A percentile compares a stretch with the other conserved stretches of the same genome.
phyloP scores from a whole-genome alignment of 179 eudicot genomes.

The Nepenthes alata region DNA sequence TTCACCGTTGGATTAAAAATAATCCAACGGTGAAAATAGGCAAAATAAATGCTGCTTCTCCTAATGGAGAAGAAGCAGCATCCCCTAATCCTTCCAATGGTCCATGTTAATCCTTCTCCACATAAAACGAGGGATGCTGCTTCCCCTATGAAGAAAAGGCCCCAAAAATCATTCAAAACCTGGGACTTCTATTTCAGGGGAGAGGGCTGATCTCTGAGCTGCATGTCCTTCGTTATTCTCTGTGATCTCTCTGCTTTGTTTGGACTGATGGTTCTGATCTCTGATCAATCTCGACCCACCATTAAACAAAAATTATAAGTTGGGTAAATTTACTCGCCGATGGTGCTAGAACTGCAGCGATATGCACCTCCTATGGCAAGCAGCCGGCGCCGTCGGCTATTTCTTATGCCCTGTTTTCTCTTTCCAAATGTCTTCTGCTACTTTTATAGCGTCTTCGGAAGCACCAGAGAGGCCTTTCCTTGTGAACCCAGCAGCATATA shows the following conservation, averaged over 20 bases:
- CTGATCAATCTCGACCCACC: not conserved
- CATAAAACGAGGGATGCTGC: too few relatives aligned
- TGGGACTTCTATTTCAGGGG: not conserved
- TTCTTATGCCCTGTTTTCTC: slow-evolving; percentile 59
- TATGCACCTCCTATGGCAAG: slow-evolving; percentile 58
- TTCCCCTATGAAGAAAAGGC: not conserved
- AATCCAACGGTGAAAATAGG: too few relatives aligned
- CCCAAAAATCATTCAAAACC: not conserved
- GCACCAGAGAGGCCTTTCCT: slow-evolving; percentile 84
- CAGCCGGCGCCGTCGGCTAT: slow-evolving; percentile 38
- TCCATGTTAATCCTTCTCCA: too few relatives aligned
- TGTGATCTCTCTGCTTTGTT: not conserved
- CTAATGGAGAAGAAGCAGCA: too few relatives aligned
- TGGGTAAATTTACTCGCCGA: not conserved
- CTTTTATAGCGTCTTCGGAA: slow-evolving; percentile 64
- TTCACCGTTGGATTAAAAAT: too few relatives aligned
- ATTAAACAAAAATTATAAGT: not conserved
- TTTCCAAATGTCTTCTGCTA: slow-evolving; percentile 84
- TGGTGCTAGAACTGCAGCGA: slow-evolving; percentile 34
- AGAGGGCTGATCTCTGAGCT: not conserved
- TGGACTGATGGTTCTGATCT: not conserved
- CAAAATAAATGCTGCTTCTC: too few relatives aligned
- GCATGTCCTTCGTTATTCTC: too few relatives aligned
- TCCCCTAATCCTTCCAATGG: too few relatives aligned
- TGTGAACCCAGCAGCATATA: slow-evolving; percentile 96